These are phyloP conservation scores for Yamadazyma ubonensis DNA, from an alignment of 805 yeast genomes.

Conservation along the genomic window DNA sequence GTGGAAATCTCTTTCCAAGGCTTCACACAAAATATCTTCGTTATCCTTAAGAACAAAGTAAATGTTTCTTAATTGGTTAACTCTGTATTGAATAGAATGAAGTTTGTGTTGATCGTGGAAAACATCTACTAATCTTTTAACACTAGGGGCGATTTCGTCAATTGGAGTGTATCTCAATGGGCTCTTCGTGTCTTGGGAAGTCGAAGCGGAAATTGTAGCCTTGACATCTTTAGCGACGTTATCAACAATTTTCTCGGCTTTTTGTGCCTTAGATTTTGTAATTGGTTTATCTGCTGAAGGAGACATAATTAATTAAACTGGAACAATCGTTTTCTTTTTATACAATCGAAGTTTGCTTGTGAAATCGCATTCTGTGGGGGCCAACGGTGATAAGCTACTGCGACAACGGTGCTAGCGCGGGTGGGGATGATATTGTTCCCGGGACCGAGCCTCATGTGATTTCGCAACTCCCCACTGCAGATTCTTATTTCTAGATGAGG, in stretches of 20 bases:
- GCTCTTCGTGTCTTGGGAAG: background rate
- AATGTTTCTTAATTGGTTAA: conserved; percentile 62
- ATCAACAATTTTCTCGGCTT: background rate
- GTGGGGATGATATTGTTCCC: no score
- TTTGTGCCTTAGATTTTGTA: no score
- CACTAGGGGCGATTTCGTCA: conserved; percentile 48
- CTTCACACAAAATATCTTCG: conserved; percentile 51
- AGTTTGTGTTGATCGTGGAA: conserved; percentile 48
- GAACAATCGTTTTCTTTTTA: no score
- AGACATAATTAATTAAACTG: background rate
- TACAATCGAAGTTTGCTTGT: background rate
- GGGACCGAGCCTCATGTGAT: no score
- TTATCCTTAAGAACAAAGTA: conserved; percentile 64
- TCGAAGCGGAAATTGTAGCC: background rate
- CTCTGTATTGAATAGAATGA: conserved; percentile 53
- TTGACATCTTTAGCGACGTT: background rate
- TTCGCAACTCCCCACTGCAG: no score
- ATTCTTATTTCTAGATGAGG: no score
- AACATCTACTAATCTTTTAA: conserved; percentile 39
- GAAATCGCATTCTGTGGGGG: background rate
- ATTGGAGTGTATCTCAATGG: conserved; percentile 42
- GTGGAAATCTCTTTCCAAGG: conserved; percentile 66
- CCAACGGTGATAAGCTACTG: background rate
- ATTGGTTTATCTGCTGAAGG: background rate
- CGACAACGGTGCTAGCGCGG: no score